Evolutionary conservation across 345 rosid species (phyloP), one percentile per base, ranked within the genome.

Genomic region (Citrus medica): DNA sequence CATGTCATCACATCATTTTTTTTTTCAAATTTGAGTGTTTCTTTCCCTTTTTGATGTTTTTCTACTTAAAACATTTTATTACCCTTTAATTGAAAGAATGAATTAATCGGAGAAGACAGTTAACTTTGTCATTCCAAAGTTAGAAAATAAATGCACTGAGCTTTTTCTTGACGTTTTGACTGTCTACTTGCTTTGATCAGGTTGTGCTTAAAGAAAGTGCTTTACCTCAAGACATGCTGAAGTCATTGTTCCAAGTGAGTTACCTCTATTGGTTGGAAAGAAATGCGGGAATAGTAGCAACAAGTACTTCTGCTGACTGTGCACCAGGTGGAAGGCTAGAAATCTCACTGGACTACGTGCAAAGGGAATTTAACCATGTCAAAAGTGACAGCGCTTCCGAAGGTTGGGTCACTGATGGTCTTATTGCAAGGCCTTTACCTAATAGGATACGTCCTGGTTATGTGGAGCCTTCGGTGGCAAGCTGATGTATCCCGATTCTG

Each of bases 211-310:
- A 94, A 82, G 95, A 96, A 85, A 90, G 84, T 79, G 79, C 87
- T 64, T 86, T 88, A 9, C 94, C 88, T 51, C 93, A 90, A 85
- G 98, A 91, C 88, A 91, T 94, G 99, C 97, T 96, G 51, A 94
- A 92, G 89, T 93, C 98, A 33, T 64, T 92, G 81, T 94, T 96
- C 87, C 98, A 96, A 80, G 99, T 90, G 55, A 93, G 86, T 78
- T 96, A 93, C 62, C 89, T 96, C 77, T 96, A 90, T 84, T 96
- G 99, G 99, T 80, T 96, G 81, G 99, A 94, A 86, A 90, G 85
- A 80, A 92, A 94, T 76, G 98, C 99, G 3, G 99, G 99, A 76
- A 87, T 96, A 28, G 82, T 83, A 83, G 85, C 94, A 73, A 82
- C 83, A 68, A 85, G 84, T 76, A 84, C 86, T 37, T 84, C 83